Conservation (phyloP, 129 eudicot species). For the Gnaphalium uliginosum region DNA sequence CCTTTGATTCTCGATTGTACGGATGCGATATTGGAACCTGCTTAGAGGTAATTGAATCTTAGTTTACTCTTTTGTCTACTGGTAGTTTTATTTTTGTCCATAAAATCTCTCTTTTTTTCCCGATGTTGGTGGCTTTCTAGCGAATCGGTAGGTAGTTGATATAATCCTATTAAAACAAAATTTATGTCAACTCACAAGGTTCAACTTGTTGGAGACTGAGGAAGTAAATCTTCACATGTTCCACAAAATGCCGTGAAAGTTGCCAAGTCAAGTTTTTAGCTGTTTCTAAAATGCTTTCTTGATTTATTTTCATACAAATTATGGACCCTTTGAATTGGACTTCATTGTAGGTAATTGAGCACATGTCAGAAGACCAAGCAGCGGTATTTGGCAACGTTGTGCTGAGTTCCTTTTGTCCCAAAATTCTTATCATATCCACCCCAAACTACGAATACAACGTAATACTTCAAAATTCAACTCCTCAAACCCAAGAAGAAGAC, state of each 20-base stretch:
- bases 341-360: constrained; percentile 82
- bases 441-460: constrained; percentile 92
- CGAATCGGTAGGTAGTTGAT: constrained; percentile 3
- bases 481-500: constrained; percentile 65
- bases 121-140: not conserved
- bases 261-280: not conserved
- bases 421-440: constrained; percentile 81
- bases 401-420: constrained; percentile 65
- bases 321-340: not conserved
- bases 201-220: too few relatives aligned
- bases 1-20: constrained; percentile 68
- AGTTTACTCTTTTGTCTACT: not conserved
- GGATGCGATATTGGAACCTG: constrained; percentile 94
- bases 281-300: not conserved
- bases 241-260: not conserved
- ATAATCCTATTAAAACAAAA: not conserved
- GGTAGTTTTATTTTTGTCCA: not conserved
- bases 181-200: not conserved
- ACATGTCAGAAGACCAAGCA: constrained; percentile 91
- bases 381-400: constrained; percentile 72
- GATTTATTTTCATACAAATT: not conserved
- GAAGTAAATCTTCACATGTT: too few relatives aligned
- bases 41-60: constrained; percentile 69
- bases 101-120: not conserved
- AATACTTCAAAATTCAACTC: constrained; percentile 69